Conservation (phyloP, 2,329 filamentous ascomycete genomes). For the Xylariomycetidae sp. region DNA sequence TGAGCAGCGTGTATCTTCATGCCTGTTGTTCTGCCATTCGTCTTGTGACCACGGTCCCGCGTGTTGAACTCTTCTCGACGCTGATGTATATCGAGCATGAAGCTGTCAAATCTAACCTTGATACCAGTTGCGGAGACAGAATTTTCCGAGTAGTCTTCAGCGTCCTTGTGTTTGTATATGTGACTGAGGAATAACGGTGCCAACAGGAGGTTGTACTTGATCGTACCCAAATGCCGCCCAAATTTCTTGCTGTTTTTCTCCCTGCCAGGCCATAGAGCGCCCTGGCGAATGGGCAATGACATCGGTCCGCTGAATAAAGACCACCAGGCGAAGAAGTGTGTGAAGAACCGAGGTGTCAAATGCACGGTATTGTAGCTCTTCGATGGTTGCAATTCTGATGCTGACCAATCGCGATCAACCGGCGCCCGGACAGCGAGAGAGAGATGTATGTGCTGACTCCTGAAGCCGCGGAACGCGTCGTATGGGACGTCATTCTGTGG, state of each 20-base stretch:
- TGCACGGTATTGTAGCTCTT: slow-evolving; percentile 96
- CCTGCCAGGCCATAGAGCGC: slow-evolving; percentile 80
- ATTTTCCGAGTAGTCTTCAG: slow-evolving; percentile 72
- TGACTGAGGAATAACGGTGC: slow-evolving; percentile 94
- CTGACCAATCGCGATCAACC: slow-evolving; percentile 78
- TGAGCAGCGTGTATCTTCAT: slow-evolving; percentile 97
- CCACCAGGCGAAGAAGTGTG: slow-evolving; percentile 98
- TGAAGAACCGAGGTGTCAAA: slow-evolving; percentile 91
- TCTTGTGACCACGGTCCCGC: slow-evolving; percentile 69
- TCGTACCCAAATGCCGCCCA: slow-evolving; percentile 90
- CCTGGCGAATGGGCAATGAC: slow-evolving; percentile 91
- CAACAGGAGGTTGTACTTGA: slow-evolving; percentile 93
- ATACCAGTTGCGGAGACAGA: slow-evolving; percentile 90
- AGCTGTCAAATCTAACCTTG: slow-evolving; percentile 92
- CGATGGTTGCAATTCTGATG: slow-evolving; percentile 69
- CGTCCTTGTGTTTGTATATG: slow-evolving; percentile 97
- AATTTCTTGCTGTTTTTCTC: slow-evolving; percentile 99
- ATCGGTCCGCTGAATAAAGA: slow-evolving; percentile 91
- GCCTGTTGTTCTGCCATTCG: slow-evolving; percentile 75
- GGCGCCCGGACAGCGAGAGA: slow-evolving; percentile 89
- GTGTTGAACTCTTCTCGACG: slow-evolving; percentile 88
- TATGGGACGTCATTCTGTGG: slow-evolving; percentile 57
- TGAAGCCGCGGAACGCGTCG: slow-evolving; percentile 94
- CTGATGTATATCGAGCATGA: slow-evolving; percentile 95
- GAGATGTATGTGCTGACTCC: slow-evolving; percentile 93